Percentiles rank a stretch among this genome's conserved stretches.
Conservation (phyloP, 1,284 basidiomycete genomes). For the Melampsora americana region DNA sequence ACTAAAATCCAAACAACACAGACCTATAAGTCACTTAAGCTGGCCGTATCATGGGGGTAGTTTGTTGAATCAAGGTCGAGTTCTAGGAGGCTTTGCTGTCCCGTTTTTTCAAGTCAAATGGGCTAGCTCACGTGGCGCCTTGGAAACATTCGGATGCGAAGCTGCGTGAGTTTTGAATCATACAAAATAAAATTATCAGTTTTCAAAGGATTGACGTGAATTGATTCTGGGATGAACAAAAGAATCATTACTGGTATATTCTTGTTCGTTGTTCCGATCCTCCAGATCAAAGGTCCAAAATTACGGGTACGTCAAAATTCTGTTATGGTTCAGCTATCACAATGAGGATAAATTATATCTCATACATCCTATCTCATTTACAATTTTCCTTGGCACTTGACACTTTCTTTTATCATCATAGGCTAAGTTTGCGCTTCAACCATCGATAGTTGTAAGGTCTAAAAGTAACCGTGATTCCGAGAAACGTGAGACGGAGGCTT, state of each 20-base stretch:
- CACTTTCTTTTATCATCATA: too few relatives aligned
- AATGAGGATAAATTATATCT: too few relatives aligned
- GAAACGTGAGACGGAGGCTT: too few relatives aligned
- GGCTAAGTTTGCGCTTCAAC: too few relatives aligned
- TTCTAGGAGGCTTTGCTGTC: conserved; percentile 63
- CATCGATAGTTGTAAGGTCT: too few relatives aligned
- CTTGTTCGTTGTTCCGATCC: conserved; percentile 59
- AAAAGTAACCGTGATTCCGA: too few relatives aligned
- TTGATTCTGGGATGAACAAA: conserved; percentile 63
- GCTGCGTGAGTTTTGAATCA: conserved; percentile 20
- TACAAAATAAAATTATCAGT: neutral
- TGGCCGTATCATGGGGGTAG: conserved; percentile 57
- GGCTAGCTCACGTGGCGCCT: conserved; percentile 19
- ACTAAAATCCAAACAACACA: neutral
- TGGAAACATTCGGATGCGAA: conserved; percentile 36
- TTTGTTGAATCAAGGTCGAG: conserved; percentile 63
- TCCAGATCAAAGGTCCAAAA: conserved; percentile 59
- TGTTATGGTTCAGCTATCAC: neutral
- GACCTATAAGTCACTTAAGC: neutral
- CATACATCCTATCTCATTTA: too few relatives aligned
- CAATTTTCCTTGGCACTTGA: too few relatives aligned
- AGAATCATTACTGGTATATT: conserved; percentile 62
- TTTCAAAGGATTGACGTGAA: conserved; percentile 44
- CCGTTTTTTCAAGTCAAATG: conserved; percentile 65
- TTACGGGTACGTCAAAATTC: conserved; percentile 52